phyloP scores from a whole-genome alignment of 2,329 filamentous ascomycete genomes.

The Trichoderma sp. region DNA sequence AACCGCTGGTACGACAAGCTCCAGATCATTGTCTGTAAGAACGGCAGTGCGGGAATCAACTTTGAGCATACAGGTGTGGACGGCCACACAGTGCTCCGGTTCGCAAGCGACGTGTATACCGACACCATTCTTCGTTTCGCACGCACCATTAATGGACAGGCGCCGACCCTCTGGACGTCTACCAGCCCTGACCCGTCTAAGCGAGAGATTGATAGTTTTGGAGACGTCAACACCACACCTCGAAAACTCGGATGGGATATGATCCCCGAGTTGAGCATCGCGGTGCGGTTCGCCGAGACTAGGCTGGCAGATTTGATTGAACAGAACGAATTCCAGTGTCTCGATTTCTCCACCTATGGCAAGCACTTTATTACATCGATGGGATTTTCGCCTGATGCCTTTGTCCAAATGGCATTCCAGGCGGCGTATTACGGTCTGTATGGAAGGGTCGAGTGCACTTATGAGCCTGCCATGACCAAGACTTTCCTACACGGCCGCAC shows the following conservation, averaged over 20 bases:
- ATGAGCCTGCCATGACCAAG: constrained; percentile 99
- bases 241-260: constrained; percentile 98
- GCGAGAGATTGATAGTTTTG: constrained; percentile 85
- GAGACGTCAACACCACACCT: constrained; percentile 88
- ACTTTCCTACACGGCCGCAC: constrained; percentile 89
- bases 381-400: constrained; percentile 95
- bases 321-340: constrained; percentile 91
- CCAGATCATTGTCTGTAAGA: constrained; percentile 98
- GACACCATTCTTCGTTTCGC: constrained; percentile 97
- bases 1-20: constrained; percentile 99
- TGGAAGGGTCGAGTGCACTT: constrained; percentile 88
- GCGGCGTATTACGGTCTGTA: constrained; percentile 97
- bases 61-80: constrained; percentile 98
- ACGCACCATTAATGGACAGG: constrained; percentile 89
- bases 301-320: constrained; percentile 90
- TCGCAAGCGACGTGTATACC: constrained; percentile 94
- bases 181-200: constrained; percentile 89
- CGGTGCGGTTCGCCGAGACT: constrained; percentile 92
- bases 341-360: constrained; percentile 86
- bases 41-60: constrained; percentile 97
- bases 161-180: constrained; percentile 88
- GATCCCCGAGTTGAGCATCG: constrained; percentile 85
- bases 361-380: constrained; percentile 98
- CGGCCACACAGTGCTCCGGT: constrained; percentile 92
- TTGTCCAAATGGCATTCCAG: constrained; percentile 98